phyloP scores from a whole-genome alignment of 805 yeast genomes.

The Ogataea pilisensis region DNA sequence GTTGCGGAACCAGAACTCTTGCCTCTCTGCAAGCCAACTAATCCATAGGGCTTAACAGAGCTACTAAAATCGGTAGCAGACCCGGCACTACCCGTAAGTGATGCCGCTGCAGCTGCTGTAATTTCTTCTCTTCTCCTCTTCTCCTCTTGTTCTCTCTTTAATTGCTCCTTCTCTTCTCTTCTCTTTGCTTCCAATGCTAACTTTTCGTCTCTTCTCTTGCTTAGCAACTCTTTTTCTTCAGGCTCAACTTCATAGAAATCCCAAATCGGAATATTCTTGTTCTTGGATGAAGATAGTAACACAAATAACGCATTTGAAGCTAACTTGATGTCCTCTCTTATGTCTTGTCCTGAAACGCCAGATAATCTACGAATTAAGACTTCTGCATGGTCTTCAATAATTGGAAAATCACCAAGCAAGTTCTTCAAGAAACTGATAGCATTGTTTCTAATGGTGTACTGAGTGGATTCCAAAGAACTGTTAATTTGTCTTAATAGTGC shows the following conservation, averaged over 20 bases:
- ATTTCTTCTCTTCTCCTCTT: constrained; percentile 13
- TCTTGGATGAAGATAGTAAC: constrained; percentile 52
- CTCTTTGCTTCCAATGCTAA: constrained; percentile 16
- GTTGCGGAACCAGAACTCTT: not conserved
- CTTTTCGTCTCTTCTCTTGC: constrained; percentile 19
- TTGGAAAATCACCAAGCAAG: constrained; percentile 56
- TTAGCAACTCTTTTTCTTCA: constrained; percentile 34
- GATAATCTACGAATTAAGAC: constrained; percentile 44
- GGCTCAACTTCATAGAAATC: constrained; percentile 52
- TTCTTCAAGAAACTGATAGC: constrained; percentile 73
- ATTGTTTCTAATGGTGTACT: constrained; percentile 78
- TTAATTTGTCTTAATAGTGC: constrained; percentile 41
- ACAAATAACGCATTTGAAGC: constrained; percentile 73
- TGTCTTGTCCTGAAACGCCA: constrained; percentile 46
- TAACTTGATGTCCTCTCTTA: constrained; percentile 74
- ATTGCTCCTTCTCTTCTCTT: constrained; percentile 14
- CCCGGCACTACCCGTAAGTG: not conserved
- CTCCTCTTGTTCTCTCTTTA: constrained; percentile 13
- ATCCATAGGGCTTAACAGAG: constrained; percentile 26
- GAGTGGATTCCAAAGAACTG: constrained; percentile 42
- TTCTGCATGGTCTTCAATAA: constrained; percentile 62
- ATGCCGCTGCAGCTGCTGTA: constrained; percentile 7
- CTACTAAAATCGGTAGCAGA: not conserved
- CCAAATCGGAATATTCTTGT: constrained; percentile 47
- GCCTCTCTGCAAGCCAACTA: constrained; percentile 23